A percentile compares a stretch with the other conserved stretches of the same genome.
Conservation (phyloP, 805 yeast genomes). For the Nakazawaea laoshanensis region DNA sequence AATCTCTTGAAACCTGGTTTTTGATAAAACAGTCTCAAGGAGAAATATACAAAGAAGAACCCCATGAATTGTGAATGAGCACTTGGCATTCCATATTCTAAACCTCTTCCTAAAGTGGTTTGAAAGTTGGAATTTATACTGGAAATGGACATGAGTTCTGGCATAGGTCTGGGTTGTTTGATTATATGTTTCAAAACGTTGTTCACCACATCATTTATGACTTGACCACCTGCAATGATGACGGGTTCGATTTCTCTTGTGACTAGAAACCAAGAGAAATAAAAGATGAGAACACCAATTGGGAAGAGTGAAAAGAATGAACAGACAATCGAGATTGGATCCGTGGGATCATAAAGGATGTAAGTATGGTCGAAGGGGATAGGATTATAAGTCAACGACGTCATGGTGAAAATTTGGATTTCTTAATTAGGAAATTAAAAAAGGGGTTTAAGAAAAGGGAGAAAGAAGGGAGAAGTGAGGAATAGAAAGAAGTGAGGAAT, state of each 20-base stretch:
- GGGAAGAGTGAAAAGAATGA: conserved; percentile 81
- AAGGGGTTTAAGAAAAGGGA: neutral
- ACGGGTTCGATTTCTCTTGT: conserved; percentile 84
- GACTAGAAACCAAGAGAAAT: conserved; percentile 74
- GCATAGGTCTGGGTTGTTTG: conserved; percentile 65
- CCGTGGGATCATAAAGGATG: conserved; percentile 67
- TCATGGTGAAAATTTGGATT: conserved; percentile 3
- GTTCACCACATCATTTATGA: conserved; percentile 66
- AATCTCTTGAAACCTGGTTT: conserved; percentile 28
- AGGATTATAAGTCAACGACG: conserved; percentile 16
- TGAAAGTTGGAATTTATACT: conserved; percentile 25
- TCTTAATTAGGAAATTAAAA: neutral
- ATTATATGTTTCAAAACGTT: conserved; percentile 54
- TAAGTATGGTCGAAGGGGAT: conserved; percentile 82
- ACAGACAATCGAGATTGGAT: conserved; percentile 44
- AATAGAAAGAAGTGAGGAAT: conserved; percentile 2
- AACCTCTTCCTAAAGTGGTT: conserved; percentile 31
- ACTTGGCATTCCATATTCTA: conserved; percentile 87
- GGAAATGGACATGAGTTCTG: conserved; percentile 6
- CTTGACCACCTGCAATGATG: conserved; percentile 78
- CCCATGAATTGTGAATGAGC: conserved; percentile 98
- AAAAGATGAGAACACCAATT: conserved; percentile 65
- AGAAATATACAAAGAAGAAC: conserved; percentile 54
- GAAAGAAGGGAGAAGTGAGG: conserved; percentile 2
- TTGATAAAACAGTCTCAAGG: conserved; percentile 32